These are phyloP conservation scores for Pseudonectria buxi DNA, from an alignment of 2,329 filamentous ascomycete genomes.

Conservation along the genomic window DNA sequence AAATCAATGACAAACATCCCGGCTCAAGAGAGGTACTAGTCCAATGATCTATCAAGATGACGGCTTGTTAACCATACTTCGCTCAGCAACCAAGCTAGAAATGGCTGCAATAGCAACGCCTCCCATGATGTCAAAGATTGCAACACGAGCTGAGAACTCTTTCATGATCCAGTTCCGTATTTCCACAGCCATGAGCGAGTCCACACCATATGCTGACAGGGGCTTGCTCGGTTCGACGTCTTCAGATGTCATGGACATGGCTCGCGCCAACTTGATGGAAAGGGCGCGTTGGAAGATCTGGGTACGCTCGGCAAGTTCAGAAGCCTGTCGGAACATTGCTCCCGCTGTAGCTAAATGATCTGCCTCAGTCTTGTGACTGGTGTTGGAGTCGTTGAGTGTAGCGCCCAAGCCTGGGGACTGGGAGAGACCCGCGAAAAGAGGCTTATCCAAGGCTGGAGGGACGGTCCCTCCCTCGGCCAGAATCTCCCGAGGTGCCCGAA, in stretches of 20 bases:
- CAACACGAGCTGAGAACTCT: constrained; percentile 26
- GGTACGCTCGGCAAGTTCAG: background rate
- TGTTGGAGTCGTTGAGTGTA: background rate
- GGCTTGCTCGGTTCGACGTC: constrained; percentile 17
- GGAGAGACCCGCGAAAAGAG: background rate
- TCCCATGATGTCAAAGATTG: constrained; percentile 32
- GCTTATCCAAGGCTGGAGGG: constrained; percentile 3
- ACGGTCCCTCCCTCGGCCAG: constrained; percentile 5
- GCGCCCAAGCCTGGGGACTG: too few species aligned
- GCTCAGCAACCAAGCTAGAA: background rate
- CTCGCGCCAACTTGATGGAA: constrained; percentile 23
- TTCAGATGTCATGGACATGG: constrained; percentile 23
- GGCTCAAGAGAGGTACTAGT: too few species aligned
- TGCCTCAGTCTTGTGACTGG: background rate
- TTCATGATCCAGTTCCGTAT: constrained; percentile 34
- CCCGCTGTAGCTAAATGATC: background rate
- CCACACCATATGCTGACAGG: constrained; percentile 16
- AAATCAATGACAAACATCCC: too few species aligned
- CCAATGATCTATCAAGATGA: too few species aligned
- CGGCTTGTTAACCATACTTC: background rate
- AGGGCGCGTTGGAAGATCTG: constrained; percentile 15
- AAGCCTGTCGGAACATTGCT: background rate
- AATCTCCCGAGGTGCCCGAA: constrained; percentile 14
- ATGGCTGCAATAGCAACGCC: background rate
- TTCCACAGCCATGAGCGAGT: constrained; percentile 37